Conservation (phyloP, 805 yeast genomes). For the Candida dajiaensis region DNA sequence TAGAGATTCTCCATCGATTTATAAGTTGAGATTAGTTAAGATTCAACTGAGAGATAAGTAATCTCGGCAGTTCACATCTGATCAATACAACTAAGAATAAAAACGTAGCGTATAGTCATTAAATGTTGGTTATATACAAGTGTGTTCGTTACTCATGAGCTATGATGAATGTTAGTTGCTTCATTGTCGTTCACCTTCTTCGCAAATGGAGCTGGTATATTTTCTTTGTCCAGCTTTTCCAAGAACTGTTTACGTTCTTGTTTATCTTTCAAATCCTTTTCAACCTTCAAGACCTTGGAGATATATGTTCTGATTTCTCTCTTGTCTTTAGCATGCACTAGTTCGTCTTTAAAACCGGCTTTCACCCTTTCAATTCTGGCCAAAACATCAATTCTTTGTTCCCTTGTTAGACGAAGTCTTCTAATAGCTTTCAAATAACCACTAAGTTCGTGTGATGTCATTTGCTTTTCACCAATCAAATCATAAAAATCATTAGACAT, state of each 20-base stretch:
- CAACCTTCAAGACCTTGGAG: constrained; percentile 8
- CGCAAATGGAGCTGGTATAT: not conserved
- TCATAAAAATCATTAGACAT: constrained; percentile 14
- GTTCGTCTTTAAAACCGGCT: constrained; percentile 9
- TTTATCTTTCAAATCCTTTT: constrained; percentile 10
- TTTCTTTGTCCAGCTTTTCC: constrained; percentile 6
- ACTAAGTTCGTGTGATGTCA: constrained; percentile 13
- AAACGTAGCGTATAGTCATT: not conserved
- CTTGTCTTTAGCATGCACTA: constrained; percentile 1
- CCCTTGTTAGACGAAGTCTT: constrained; percentile 15
- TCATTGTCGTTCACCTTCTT: not conserved
- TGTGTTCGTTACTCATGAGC: not conserved
- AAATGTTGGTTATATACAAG: not conserved
- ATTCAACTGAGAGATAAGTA: too few relatives aligned
- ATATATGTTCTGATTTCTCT: constrained; percentile 7
- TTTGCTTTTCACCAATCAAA: constrained; percentile 1
- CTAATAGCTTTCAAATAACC: constrained; percentile 22
- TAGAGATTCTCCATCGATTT: too few relatives aligned
- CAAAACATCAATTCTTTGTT: constrained; percentile 13
- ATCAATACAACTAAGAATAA: too few relatives aligned
- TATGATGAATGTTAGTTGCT: not conserved
- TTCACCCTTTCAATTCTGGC: constrained; percentile 8
- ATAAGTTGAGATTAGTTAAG: too few relatives aligned
- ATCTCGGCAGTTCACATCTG: too few relatives aligned
- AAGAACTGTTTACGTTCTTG: constrained; percentile 13